A percentile compares a stretch with the other conserved stretches of the same genome.
These are phyloP conservation scores for Scheffersomyces spartinae DNA, from an alignment of 805 yeast genomes.

Conservation along the genomic window DNA sequence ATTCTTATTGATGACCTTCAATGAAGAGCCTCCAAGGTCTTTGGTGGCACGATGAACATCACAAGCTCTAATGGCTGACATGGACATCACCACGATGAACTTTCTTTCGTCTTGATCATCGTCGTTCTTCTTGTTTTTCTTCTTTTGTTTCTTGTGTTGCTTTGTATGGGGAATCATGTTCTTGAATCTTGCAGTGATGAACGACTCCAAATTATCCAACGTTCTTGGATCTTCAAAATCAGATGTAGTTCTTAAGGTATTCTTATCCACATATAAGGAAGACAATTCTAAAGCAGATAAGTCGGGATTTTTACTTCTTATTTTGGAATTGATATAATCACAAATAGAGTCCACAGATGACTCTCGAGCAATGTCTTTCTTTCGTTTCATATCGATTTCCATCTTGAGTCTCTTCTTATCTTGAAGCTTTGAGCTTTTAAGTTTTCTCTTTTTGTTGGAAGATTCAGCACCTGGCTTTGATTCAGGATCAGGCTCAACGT, in stretches of 20 bases:
- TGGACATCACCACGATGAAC: slow-evolving; percentile 43
- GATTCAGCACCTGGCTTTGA: slow-evolving; percentile 4
- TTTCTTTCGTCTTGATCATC: slow-evolving; percentile 20
- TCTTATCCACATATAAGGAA: slow-evolving; percentile 48
- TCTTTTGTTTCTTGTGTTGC: slow-evolving; percentile 16
- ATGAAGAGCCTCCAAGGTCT: slow-evolving; percentile 37
- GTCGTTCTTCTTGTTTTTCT: slow-evolving; percentile 7
- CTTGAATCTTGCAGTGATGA: slow-evolving; percentile 38
- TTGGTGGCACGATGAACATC: slow-evolving; percentile 61
- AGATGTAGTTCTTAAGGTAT: slow-evolving; percentile 50
- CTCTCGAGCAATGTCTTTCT: slow-evolving; percentile 40
- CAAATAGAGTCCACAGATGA: slow-evolving; percentile 46
- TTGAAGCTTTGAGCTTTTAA: slow-evolving; percentile 35
- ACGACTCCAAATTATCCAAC: slow-evolving; percentile 44
- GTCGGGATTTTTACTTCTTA: slow-evolving; percentile 51
- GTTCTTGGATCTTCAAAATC: slow-evolving; percentile 42
- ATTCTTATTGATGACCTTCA: slow-evolving; percentile 69
- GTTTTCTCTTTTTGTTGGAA: slow-evolving; percentile 11
- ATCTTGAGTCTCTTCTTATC: slow-evolving; percentile 57
- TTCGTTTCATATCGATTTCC: slow-evolving; percentile 51
- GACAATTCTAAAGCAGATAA: slow-evolving; percentile 66
- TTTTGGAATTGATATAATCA: slow-evolving; percentile 51
- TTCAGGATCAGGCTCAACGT: slow-evolving; percentile 14
- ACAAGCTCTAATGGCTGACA: slow-evolving; percentile 82
- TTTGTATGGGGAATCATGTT: slow-evolving; percentile 29